Evolutionary conservation across 805 yeast species (phyloP).

Genomic region (Suhomyces sp.): DNA sequence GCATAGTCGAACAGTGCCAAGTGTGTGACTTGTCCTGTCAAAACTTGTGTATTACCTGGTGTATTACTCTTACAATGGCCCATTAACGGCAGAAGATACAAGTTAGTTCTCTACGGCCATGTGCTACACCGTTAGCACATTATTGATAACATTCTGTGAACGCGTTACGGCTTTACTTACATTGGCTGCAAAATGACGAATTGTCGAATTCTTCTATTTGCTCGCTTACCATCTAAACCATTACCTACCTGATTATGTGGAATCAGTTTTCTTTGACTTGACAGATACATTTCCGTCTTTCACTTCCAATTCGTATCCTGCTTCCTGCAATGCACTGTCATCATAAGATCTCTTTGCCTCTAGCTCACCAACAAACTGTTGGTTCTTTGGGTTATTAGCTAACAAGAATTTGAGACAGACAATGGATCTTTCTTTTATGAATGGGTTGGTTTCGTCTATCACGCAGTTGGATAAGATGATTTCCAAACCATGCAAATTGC

Average conservation of each 20-base stretch:
- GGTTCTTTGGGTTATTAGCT: constrained; percentile 64
- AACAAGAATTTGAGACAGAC: constrained; percentile 71
- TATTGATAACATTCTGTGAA: too few species aligned
- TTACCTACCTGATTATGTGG: neutral
- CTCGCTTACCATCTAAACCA: too few species aligned
- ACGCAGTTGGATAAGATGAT: constrained; percentile 75
- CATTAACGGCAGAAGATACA: too few species aligned
- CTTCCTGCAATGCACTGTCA: constrained; percentile 53
- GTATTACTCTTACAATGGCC: too few species aligned
- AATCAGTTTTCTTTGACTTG: constrained; percentile 19
- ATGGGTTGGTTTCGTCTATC: constrained; percentile 87
- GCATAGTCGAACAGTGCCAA: too few species aligned
- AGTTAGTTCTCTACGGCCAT: too few species aligned
- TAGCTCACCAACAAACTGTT: constrained; percentile 66
- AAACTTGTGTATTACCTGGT: too few species aligned
- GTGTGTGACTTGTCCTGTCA: too few species aligned
- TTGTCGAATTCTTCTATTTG: too few species aligned
- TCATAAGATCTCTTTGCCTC: constrained; percentile 72
- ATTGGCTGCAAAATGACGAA: too few species aligned
- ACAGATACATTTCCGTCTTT: constrained; percentile 66
- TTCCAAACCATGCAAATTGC: constrained; percentile 67
- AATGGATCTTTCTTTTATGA: constrained; percentile 78
- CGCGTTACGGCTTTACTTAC: too few species aligned
- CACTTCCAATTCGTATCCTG: constrained; percentile 76
- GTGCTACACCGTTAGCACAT: too few species aligned